Conservation (phyloP, 441 rosid genomes). For the Metrosideros polymorpha region DNA sequence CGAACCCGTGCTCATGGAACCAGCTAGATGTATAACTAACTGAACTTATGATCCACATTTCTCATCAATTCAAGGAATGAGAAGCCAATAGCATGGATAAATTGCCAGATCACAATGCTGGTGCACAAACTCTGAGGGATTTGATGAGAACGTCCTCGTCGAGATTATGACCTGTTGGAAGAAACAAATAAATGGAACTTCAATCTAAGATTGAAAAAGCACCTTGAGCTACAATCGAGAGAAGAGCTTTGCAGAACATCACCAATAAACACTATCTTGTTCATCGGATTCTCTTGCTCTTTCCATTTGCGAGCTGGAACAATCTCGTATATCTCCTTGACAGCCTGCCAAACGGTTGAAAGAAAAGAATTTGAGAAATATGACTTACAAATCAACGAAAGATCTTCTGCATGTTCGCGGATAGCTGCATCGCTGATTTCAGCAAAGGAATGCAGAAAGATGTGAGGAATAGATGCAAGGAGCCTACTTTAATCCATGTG, state of each 20-base stretch:
- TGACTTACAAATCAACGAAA: neutral
- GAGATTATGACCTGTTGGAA: slow-evolving; percentile 45
- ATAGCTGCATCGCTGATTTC: neutral
- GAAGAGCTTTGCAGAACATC: neutral
- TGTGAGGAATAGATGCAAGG: neutral
- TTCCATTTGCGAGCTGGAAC: slow-evolving; percentile 80
- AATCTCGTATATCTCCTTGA: slow-evolving; percentile 89
- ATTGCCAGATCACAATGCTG: neutral
- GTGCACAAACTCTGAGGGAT: slow-evolving; percentile 34
- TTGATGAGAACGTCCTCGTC: slow-evolving; percentile 34
- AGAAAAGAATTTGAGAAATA: neutral
- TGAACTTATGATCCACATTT: neutral
- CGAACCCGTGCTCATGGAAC: neutral
- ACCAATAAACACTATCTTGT: slow-evolving; percentile 90
- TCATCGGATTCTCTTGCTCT: slow-evolving; percentile 38
- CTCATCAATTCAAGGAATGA: neutral
- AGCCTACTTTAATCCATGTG: neutral
- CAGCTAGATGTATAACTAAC: neutral
- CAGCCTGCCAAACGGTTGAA: slow-evolving; percentile 48
- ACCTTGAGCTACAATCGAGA: neutral
- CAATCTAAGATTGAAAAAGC: neutral
- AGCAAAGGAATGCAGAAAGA: neutral
- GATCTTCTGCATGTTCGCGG: neutral
- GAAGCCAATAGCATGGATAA: neutral
- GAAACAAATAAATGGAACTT: neutral